phyloP scores from a whole-genome alignment of 345 rosid genomes.

The Populus ilicifolia region DNA sequence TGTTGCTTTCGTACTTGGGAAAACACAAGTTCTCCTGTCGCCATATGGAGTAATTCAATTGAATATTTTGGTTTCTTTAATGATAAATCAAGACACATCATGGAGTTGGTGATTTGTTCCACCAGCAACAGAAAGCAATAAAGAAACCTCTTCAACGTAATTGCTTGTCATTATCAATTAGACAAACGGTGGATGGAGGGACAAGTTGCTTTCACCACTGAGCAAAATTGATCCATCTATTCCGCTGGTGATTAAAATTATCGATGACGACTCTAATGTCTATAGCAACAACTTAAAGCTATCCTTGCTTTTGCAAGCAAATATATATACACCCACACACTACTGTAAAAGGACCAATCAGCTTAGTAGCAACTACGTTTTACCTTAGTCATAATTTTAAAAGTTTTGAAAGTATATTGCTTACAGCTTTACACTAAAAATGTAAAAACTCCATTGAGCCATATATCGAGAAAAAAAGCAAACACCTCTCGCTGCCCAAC shows the following conservation, averaged over 20 bases:
- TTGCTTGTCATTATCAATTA: not conserved
- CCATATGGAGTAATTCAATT: not conserved
- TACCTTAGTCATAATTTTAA: too few species aligned
- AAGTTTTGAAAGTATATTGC: too few species aligned
- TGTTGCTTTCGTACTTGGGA: not conserved
- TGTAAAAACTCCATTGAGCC: too few species aligned
- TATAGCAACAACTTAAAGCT: not conserved
- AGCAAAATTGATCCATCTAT: not conserved
- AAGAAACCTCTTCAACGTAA: not conserved
- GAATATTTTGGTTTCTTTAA: not conserved
- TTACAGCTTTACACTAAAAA: too few species aligned
- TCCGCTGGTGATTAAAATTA: not conserved
- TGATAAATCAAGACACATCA: not conserved
- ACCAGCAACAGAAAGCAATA: not conserved
- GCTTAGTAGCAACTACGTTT: too few species aligned
- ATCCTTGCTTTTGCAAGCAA: not conserved
- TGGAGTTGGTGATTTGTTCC: not conserved
- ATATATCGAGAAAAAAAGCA: too few species aligned
- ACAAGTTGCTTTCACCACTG: not conserved
- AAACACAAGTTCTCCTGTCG: not conserved
- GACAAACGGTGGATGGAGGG: not conserved
- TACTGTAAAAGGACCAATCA: too few species aligned
- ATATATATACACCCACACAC: too few species aligned
- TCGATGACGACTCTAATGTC: not conserved
- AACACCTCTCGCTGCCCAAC: too few species aligned